Conservation (phyloP, 805 yeast genomes). For the Wickerhamiella azyma region DNA sequence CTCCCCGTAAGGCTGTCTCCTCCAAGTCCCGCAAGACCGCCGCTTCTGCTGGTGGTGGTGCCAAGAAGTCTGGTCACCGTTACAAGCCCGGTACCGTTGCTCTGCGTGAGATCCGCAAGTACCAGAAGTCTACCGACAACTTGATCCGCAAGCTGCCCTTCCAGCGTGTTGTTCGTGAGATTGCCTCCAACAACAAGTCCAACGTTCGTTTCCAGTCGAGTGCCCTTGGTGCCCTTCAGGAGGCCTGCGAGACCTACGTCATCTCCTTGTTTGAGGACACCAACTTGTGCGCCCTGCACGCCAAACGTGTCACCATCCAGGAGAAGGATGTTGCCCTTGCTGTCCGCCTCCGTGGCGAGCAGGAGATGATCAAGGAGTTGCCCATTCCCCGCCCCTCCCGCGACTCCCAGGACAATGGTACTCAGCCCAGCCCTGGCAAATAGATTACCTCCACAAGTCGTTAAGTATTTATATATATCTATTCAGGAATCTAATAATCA, state of each 20-base stretch:
- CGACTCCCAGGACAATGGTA: no score
- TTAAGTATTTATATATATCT: no score
- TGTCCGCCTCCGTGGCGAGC: slow-evolving; percentile 85
- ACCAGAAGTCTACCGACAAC: slow-evolving; percentile 79
- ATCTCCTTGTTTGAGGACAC: slow-evolving; percentile 81
- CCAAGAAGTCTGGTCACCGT: slow-evolving; percentile 88
- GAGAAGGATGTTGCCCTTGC: slow-evolving; percentile 85
- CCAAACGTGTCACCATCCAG: slow-evolving; percentile 86
- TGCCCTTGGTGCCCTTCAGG: slow-evolving; percentile 83
- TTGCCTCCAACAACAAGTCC: slow-evolving; percentile 56
- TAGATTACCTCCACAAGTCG: no score
- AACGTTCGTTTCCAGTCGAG: slow-evolving; percentile 72
- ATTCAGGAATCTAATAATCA: background rate
- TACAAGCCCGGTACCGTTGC: slow-evolving; percentile 94
- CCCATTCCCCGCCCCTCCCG: background rate
- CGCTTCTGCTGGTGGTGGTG: slow-evolving; percentile 57
- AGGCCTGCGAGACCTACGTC: slow-evolving; percentile 79
- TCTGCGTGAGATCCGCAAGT: slow-evolving; percentile 82
- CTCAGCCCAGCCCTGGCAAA: no score
- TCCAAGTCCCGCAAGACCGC: slow-evolving; percentile 85
- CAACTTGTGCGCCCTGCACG: slow-evolving; percentile 84
- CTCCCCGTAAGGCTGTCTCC: slow-evolving; percentile 84
- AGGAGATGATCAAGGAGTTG: slow-evolving; percentile 24
- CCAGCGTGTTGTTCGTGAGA: slow-evolving; percentile 84
- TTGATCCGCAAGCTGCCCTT: slow-evolving; percentile 80